Conservation (phyloP, 257 asterid species). For the Nicotiana tomentosiformis region DNA sequence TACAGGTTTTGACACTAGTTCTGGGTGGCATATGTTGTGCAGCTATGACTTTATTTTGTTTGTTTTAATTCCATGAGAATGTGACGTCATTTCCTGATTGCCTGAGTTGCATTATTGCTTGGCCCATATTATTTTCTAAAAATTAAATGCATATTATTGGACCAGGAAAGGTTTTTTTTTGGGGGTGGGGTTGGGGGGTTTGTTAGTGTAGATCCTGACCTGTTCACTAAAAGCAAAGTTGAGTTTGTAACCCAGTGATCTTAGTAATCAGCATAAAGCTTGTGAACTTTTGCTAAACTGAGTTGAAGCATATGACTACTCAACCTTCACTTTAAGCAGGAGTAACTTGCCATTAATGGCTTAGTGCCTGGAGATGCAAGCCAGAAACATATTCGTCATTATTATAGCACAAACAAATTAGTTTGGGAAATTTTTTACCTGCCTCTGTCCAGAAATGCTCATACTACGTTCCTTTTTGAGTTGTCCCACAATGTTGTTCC, state of each 20-base stretch:
- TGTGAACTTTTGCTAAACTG: neutral
- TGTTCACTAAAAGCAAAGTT: neutral
- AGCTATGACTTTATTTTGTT: neutral
- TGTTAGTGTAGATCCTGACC: neutral
- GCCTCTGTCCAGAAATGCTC: neutral
- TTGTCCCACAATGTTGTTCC: neutral
- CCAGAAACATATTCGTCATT: neutral
- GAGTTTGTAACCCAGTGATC: neutral
- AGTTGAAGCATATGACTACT: neutral
- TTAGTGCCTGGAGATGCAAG: neutral
- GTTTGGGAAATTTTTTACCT: neutral
- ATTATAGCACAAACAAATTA: neutral
- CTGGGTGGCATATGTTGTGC: neutral
- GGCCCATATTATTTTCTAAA: neutral
- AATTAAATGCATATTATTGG: neutral
- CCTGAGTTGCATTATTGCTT: neutral
- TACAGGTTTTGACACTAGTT: constrained; percentile 5
- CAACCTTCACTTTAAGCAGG: neutral
- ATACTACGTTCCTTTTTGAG: neutral
- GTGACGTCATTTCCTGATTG: neutral
- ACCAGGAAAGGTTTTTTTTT: neutral
- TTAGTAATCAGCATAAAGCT: neutral
- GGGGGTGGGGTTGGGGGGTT: neutral
- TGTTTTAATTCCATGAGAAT: neutral
- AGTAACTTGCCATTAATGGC: neutral